These are phyloP conservation scores for Fusarium vanettenii DNA, from an alignment of 2,329 filamentous ascomycete genomes.

Conservation along the genomic window DNA sequence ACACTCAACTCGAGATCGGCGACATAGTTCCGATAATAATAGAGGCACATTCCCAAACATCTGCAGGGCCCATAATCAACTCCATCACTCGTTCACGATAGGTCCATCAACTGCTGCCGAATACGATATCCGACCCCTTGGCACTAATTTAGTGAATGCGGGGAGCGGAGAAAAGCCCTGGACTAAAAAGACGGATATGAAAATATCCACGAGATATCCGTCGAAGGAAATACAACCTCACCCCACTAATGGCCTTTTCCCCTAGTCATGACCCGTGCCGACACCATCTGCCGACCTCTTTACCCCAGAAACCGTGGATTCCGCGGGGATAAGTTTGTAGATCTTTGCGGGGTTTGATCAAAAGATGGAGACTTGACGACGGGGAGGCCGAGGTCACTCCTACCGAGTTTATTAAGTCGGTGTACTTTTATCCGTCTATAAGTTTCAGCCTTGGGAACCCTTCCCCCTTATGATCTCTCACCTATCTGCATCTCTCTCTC, in stretches of 20 bases:
- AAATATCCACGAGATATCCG: neutral
- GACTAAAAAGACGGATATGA: neutral
- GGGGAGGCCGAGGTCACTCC: neutral
- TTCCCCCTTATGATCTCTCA: neutral
- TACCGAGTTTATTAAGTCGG: neutral
- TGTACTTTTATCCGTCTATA: neutral
- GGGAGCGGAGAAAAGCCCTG: neutral
- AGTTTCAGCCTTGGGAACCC: neutral
- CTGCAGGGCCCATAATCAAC: neutral
- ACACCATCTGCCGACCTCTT: neutral
- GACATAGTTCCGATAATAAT: neutral
- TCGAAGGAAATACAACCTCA: neutral
- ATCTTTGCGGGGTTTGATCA: neutral
- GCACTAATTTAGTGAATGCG: neutral
- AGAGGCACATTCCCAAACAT: neutral
- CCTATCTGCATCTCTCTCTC: neutral
- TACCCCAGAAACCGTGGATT: neutral
- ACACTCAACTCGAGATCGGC: neutral
- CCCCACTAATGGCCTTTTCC: neutral
- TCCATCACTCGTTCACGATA: neutral
- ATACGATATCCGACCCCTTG: neutral
- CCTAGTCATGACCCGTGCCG: neutral
- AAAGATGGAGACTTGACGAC: neutral
- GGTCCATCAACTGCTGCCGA: neutral
- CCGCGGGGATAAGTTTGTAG: neutral